Evolutionary conservation across 2,329 filamentous ascomycete genomes (phyloP).

Genomic region (Pestalotiopsis sp.): DNA sequence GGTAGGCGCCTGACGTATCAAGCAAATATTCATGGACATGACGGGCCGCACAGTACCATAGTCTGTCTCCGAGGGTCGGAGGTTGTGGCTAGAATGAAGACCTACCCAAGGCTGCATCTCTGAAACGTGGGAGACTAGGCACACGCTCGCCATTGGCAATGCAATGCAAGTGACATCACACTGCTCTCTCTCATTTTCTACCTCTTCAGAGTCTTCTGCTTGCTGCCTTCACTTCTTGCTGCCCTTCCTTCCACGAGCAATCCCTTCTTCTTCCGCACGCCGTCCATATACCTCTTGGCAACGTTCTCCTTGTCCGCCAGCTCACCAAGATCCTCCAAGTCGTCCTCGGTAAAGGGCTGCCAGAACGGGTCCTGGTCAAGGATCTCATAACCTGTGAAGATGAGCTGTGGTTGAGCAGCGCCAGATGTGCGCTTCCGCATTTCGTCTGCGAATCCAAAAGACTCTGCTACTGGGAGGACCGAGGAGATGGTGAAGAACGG

Average conservation of each 20-base stretch:
- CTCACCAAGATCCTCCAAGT: slow-evolving; percentile 94
- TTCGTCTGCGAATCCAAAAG: slow-evolving; percentile 94
- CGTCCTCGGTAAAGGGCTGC: slow-evolving; percentile 95
- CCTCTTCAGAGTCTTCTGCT: slow-evolving; percentile 73
- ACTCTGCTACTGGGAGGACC: slow-evolving; percentile 86
- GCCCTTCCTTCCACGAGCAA: slow-evolving; percentile 77
- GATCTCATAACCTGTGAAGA: slow-evolving; percentile 90
- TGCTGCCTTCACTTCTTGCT: slow-evolving; percentile 85
- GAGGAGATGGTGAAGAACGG: slow-evolving; percentile 95
- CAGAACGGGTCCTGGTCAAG: slow-evolving; percentile 96
- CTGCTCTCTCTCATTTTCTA: slow-evolving; percentile 28
- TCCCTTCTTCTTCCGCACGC: slow-evolving; percentile 83
- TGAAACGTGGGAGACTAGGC: background rate
- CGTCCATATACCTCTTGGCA: slow-evolving; percentile 93
- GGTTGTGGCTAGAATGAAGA: background rate
- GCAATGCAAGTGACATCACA: background rate
- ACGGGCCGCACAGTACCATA: background rate
- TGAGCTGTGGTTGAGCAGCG: slow-evolving; percentile 86
- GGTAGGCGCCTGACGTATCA: no score
- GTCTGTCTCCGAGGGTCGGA: background rate
- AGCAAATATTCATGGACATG: background rate
- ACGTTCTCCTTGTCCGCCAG: slow-evolving; percentile 93
- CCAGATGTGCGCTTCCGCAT: slow-evolving; percentile 93
- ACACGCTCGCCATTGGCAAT: background rate
- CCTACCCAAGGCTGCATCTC: background rate